Evolutionary conservation across 1,139 yeast genomes (phyloP), one percentile per base, ranked within the genome.

Genomic region (Candida pseudocylindracea): DNA sequence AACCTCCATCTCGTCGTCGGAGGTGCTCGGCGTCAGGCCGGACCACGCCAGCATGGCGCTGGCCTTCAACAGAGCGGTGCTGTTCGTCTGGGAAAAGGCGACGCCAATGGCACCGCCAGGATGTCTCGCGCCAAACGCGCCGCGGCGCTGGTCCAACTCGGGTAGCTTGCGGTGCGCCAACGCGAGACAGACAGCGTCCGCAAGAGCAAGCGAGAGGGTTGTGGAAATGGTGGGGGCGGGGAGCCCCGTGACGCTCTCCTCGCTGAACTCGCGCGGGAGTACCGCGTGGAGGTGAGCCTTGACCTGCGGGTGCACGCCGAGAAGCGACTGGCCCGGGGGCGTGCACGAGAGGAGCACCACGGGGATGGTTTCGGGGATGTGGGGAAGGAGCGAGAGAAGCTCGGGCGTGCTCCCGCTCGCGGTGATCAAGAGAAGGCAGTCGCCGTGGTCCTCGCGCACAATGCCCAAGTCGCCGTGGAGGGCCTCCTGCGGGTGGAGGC

Each of bases 91-190:
- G 32, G 59, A 50, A 39, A 60, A 54, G 37, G 51, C 60, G 30
- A 67, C 62, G 12, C 93, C 93, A 42, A 81, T 80, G 2, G 91
- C 78, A 24, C 94, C 94, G 27, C 93, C 93, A 2, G 94, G 94
- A 45, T 81, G 94, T 45, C 74, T 65, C 38, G 62, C 62, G 8
- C 76, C 71, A 49, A 81, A 81, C 32, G 61, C 49, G 36, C 50
- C 55, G 38, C 61, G 63, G 33, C 93, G 56, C 37, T 60, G 56
- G 29, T 54, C 48, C 29, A 58, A 52, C 44, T 76, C 81, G 7
- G 54, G 55, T 36, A 72, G 72, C 33, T 73, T 60, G 48, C 72
- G 49, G 44, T 80, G 91, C 33, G 74, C 65, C 26, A 81, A 52
- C 0, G 92, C 75, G 34, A 81, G 62, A 27, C 78, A 66, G 13